Conservation (phyloP, 2,329 filamentous ascomycete genomes). For the Cercospora sojina region DNA sequence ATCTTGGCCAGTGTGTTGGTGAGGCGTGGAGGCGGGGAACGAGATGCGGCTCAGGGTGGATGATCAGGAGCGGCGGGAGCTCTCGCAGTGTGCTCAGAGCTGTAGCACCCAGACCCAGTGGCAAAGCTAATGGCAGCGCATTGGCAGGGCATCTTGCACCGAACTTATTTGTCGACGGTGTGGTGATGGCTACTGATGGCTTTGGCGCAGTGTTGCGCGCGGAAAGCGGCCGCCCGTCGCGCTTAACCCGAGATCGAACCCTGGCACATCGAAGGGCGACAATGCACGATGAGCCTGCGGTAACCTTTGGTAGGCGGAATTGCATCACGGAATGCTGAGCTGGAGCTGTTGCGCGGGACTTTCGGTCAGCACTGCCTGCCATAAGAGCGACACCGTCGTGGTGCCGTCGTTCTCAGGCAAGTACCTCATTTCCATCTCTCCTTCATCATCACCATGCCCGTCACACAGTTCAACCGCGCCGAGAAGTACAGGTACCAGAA, state of each 20-base stretch:
- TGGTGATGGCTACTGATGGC: slow-evolving; percentile 1
- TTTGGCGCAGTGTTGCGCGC: not conserved
- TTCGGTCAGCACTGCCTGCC: not conserved
- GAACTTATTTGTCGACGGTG: not conserved
- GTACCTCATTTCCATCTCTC: not conserved
- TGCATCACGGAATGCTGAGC: slow-evolving; percentile 5
- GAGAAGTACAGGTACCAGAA: slow-evolving; percentile 76
- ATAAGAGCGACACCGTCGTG: slow-evolving; percentile 1
- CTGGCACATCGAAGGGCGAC: not conserved
- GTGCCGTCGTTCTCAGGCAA: not conserved
- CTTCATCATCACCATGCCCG: slow-evolving; percentile 53
- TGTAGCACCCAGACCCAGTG: not conserved
- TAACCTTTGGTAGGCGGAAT: slow-evolving; percentile 7
- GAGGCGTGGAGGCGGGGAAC: not conserved
- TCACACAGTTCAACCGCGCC: slow-evolving; percentile 60
- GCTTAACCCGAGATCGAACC: slow-evolving; percentile 2
- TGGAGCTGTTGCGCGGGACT: not conserved
- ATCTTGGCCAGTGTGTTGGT: slow-evolving; percentile 36
- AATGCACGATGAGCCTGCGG: slow-evolving; percentile 5
- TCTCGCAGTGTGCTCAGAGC: not conserved
- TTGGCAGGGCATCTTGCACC: not conserved
- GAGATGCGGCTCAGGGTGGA: slow-evolving; percentile 3
- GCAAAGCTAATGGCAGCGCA: not conserved
- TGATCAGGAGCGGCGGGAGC: not conserved
- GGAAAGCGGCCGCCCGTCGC: not conserved